Evolutionary conservation across 495 filamentous ascomycete genomes (phyloP), one percentile per base, ranked within the genome.

Genomic region (Neurospora sublineolata): DNA sequence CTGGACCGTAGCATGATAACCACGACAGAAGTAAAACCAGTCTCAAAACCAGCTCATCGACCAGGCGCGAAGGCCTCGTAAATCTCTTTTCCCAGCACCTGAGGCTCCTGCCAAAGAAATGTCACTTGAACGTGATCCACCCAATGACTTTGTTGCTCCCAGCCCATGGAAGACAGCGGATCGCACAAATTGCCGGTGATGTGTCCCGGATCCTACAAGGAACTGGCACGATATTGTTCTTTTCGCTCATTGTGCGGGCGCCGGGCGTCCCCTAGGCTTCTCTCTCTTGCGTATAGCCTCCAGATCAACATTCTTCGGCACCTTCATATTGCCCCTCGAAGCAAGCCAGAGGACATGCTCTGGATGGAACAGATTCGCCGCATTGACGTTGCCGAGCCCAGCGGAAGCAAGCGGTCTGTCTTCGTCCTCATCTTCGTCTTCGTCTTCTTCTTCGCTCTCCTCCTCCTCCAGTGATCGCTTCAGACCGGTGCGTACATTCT

Each of bases 401-500:
- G 52, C 27, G 27, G 27, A 14, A 33, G 52, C 52, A 64, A 64
- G 52, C 27, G 27, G 27, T 6, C 27, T 30, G 3, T 77, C 76
- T 68, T 85, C 83, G 14, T 85, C 85, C n/a, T 86, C 85, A 2
- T 86, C 88, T 1, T 89, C 88, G 1, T 88, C 87, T 0, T 89
- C 86, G 0, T 87, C 86, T 0, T 84, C 83, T 0, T 84, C 84
- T 0, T 83, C 81, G 8, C 82, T 86, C 9, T 86, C 80, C 37
- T 87, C 86, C 76, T 90, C 87, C 69, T 86, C 84, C 73, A 90
- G 76, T 36, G 79, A 76, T 73, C 86, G 83, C 79, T 74, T 84
- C 75, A 94, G 77, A 18, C 92, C 92, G 12, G 90, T 93, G 6
- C 87, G 84, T 44, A 94, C 89, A 77, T 90, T 90, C 79, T 89